Evolutionary conservation across 805 yeast species (phyloP).

Genomic region (Wickerhamomyces kurtzmanii): DNA sequence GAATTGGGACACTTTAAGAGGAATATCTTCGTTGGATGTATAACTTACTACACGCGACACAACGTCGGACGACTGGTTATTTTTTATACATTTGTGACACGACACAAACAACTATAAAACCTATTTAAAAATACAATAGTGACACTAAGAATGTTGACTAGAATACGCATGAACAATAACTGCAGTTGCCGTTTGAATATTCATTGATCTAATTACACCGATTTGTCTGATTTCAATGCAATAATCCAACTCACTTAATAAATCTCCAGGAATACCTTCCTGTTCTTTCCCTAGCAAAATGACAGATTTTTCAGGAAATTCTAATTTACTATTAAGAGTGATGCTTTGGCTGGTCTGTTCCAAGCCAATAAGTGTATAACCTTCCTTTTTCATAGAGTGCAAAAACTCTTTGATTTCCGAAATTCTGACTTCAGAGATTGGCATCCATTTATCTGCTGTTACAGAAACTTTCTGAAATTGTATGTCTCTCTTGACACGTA

Average conservation of each 20-base stretch:
- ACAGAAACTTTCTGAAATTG: constrained; percentile 86
- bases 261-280: constrained; percentile 85
- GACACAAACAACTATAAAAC: no score
- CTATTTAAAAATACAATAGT: no score
- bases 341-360: constrained; percentile 92
- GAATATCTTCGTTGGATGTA: no score
- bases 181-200: constrained; percentile 94
- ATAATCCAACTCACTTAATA: constrained; percentile 71
- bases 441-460: constrained; percentile 95
- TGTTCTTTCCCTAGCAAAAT: constrained; percentile 79
- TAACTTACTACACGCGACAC: no score
- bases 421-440: constrained; percentile 67
- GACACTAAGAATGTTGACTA: no score
- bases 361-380: constrained; percentile 80
- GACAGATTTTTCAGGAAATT: constrained; percentile 73
- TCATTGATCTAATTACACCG: constrained; percentile 92
- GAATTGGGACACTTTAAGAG: no score
- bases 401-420: constrained; percentile 46
- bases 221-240: constrained; percentile 89
- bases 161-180: constrained; percentile 89
- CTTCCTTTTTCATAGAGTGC: constrained; percentile 54
- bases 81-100: no score
- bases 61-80: no score
- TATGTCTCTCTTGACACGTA: constrained; percentile 46
- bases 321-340: constrained; percentile 47